phyloP scores from a whole-genome alignment of 2,329 filamentous ascomycete genomes.

The Curvularia sp. region DNA sequence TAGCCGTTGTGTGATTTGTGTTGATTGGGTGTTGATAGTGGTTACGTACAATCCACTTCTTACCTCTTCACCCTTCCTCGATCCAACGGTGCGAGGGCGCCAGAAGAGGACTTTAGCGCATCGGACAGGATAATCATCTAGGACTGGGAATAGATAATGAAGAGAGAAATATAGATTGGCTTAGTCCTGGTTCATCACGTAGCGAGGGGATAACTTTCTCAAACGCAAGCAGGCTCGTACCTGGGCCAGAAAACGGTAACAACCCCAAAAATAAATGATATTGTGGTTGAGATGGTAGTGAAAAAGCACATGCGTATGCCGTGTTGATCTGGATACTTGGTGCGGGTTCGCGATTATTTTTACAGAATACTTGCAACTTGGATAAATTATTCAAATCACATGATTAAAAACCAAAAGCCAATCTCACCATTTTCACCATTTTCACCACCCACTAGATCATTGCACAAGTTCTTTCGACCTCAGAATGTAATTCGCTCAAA shows the following conservation, averaged over 20 bases:
- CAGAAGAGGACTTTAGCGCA: neutral
- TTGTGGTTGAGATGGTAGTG: too few relatives aligned
- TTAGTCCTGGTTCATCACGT: too few relatives aligned
- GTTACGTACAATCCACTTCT: neutral
- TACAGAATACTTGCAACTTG: too few relatives aligned
- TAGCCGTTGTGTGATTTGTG: neutral
- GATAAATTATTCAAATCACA: too few relatives aligned
- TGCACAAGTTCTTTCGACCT: neutral
- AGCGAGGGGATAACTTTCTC: too few relatives aligned
- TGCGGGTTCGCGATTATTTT: too few relatives aligned
- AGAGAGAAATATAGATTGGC: neutral
- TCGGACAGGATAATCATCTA: neutral
- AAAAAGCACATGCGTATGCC: too few relatives aligned
- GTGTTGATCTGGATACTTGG: too few relatives aligned
- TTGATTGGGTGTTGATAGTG: neutral
- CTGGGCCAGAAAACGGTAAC: too few relatives aligned
- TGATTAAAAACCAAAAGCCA: too few relatives aligned
- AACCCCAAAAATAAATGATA: too few relatives aligned
- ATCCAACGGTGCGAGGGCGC: neutral
- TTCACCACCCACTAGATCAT: neutral
- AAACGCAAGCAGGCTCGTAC: too few relatives aligned
- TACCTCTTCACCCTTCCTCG: neutral
- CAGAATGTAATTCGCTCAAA: constrained; percentile 12
- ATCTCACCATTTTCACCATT: neutral
- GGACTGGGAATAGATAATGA: neutral